Conservation (phyloP, 805 yeast genomes). For the Candida anglica region DNA sequence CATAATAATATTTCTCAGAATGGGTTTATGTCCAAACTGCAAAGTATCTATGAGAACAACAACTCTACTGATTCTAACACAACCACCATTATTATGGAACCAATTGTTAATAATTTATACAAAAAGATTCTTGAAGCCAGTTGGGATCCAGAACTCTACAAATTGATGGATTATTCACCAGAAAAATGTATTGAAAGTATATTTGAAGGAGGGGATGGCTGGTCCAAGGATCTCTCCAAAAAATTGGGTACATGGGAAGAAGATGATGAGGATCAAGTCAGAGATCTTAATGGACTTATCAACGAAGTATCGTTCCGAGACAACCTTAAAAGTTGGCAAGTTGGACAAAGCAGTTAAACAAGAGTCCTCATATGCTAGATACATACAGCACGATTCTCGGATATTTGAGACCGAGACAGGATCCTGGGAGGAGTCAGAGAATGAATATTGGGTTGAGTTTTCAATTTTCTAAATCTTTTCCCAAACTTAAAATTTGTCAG, state of each 20-base stretch:
- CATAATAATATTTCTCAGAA: too few species aligned
- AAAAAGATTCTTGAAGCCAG: slow-evolving; percentile 53
- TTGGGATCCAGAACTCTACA: slow-evolving; percentile 53
- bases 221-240: slow-evolving; percentile 4
- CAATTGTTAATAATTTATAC: slow-evolving; percentile 47
- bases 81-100: slow-evolving; percentile 35
- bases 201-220: slow-evolving; percentile 54
- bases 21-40: too few species aligned
- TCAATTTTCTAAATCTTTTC: too few species aligned
- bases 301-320: slow-evolving; percentile 32
- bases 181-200: slow-evolving; percentile 73
- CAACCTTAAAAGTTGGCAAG: slow-evolving; percentile 33
- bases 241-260: slow-evolving; percentile 4
- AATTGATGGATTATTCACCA: slow-evolving; percentile 54
- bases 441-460: too few species aligned
- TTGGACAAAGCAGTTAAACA: too few species aligned
- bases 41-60: not conserved
- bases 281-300: slow-evolving; percentile 34
- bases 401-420: too few species aligned
- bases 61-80: not conserved
- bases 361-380: too few species aligned
- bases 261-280: slow-evolving; percentile 17
- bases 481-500: too few species aligned
- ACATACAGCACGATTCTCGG: too few species aligned
- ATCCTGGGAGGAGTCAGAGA: too few species aligned